Evolutionary conservation across 805 yeast genomes (phyloP).

Genomic region (Metschnikowia santaceciliae): DNA sequence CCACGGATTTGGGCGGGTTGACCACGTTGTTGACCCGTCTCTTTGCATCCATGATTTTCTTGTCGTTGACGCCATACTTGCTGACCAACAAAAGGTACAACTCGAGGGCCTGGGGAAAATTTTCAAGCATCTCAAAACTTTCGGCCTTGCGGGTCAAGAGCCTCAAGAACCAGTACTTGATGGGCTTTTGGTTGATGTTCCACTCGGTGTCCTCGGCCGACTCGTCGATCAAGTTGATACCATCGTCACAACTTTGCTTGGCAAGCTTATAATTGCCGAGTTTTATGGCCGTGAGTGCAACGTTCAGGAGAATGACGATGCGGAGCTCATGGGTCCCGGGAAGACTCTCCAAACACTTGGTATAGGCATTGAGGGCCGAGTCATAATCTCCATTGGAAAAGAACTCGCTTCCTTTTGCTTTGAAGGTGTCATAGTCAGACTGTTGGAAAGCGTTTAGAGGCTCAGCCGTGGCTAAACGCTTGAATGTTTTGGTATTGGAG

Average conservation of each 20-base stretch:
- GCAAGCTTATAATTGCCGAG: conserved; percentile 65
- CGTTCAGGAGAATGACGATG: conserved; percentile 69
- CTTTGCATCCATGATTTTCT: conserved; percentile 71
- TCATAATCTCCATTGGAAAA: conserved; percentile 83
- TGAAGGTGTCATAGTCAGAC: conserved; percentile 44
- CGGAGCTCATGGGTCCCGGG: conserved; percentile 64
- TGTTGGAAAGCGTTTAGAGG: conserved; percentile 38
- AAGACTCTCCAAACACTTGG: conserved; percentile 44
- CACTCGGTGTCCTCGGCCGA: conserved; percentile 26
- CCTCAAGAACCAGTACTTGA: conserved; percentile 72
- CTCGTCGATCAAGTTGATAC: conserved; percentile 33
- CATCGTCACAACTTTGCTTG: conserved; percentile 43
- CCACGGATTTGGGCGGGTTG: conserved; percentile 43
- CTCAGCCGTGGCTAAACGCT: conserved; percentile 13
- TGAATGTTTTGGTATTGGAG: not conserved
- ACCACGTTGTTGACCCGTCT: conserved; percentile 69
- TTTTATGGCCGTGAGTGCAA: conserved; percentile 61
- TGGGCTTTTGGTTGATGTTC: conserved; percentile 45
- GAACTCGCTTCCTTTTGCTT: conserved; percentile 54
- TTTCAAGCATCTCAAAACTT: conserved; percentile 75
- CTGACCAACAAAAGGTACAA: conserved; percentile 61
- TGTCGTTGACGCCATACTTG: conserved; percentile 58
- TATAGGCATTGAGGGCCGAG: conserved; percentile 58
- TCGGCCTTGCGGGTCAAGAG: conserved; percentile 73
- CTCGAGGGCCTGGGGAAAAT: conserved; percentile 57